These are phyloP conservation scores for Hanseniaspora nectarophila DNA, from an alignment of 805 yeast species.

Conservation along the genomic window DNA sequence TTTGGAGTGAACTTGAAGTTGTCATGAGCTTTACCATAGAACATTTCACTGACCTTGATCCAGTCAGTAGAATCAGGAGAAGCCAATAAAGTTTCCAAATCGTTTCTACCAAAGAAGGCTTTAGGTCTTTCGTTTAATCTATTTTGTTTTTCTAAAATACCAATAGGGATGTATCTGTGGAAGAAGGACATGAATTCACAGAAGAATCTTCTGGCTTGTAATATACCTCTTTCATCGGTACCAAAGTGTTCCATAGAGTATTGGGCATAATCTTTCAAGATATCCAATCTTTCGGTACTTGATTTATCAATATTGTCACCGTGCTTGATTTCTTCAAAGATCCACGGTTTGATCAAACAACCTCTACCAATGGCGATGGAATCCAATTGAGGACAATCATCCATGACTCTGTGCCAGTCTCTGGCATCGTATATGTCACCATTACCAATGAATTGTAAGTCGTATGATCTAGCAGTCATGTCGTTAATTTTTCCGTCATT, in stretches of 20 bases:
- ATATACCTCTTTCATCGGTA: constrained; percentile 85
- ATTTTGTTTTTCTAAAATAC: constrained; percentile 83
- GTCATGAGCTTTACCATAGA: constrained; percentile 73
- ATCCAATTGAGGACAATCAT: constrained; percentile 51
- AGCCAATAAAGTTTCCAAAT: constrained; percentile 79
- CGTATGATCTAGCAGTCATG: constrained; percentile 42
- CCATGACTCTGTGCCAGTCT: constrained; percentile 72
- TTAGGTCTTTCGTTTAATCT: constrained; percentile 89
- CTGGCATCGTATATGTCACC: constrained; percentile 82
- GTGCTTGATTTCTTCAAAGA: constrained; percentile 86
- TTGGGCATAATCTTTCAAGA: constrained; percentile 54
- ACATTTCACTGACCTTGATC: constrained; percentile 92
- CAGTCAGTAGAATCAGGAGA: constrained; percentile 81
- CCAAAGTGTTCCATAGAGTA: constrained; percentile 97
- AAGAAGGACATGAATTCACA: constrained; percentile 92
- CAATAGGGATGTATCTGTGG: constrained; percentile 88
- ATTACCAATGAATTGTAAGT: constrained; percentile 80
- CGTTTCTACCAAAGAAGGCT: constrained; percentile 83
- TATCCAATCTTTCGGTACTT: constrained; percentile 77
- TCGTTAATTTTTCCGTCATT: constrained; percentile 57
- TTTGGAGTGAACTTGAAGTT: constrained; percentile 76
- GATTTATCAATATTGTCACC: constrained; percentile 83
- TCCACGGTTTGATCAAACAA: constrained; percentile 97
- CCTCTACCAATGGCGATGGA: constrained; percentile 97
- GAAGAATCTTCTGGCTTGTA: constrained; percentile 74